Conservation (phyloP, 331 rosid species). For the Arachis monticola region DNA sequence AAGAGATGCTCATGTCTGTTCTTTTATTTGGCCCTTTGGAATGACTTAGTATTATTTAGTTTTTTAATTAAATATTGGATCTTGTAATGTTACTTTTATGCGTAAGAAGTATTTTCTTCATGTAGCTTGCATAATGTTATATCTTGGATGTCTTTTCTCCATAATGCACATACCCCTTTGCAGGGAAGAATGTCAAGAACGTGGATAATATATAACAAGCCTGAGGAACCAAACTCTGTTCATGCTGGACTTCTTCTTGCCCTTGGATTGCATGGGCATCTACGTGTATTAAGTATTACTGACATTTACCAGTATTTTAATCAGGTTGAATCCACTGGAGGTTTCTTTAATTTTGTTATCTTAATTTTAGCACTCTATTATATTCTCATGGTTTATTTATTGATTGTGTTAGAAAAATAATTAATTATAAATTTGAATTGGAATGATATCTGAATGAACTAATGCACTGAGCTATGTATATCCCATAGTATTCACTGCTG, state of each 20-base stretch:
- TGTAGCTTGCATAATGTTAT: slow-evolving; percentile 16
- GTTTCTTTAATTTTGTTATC: slow-evolving; percentile 24
- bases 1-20: slow-evolving; percentile 9
- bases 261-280: slow-evolving; percentile 88
- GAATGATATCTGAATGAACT: slow-evolving; percentile 17
- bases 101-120: neutral
- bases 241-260: slow-evolving; percentile 98
- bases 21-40: neutral
- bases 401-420: neutral
- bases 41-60: neutral
- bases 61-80: neutral
- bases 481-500: slow-evolving; percentile 1
- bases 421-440: slow-evolving; percentile 15
- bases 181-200: slow-evolving; percentile 99
- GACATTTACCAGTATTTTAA: slow-evolving; percentile 88
- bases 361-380: slow-evolving; percentile 7
- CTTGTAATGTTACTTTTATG: neutral
- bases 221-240: slow-evolving; percentile 85
- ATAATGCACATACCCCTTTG: slow-evolving; percentile 42
- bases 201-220: slow-evolving; percentile 89
- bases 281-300: slow-evolving; percentile 72
- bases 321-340: slow-evolving; percentile 58
- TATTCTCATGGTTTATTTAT: slow-evolving; percentile 20
- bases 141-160: slow-evolving; percentile 33
- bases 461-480: neutral